These are phyloP conservation scores for Pseudonitzschia pungens DNA, from an alignment of 108 stramenopile species.

Conservation along the genomic window DNA sequence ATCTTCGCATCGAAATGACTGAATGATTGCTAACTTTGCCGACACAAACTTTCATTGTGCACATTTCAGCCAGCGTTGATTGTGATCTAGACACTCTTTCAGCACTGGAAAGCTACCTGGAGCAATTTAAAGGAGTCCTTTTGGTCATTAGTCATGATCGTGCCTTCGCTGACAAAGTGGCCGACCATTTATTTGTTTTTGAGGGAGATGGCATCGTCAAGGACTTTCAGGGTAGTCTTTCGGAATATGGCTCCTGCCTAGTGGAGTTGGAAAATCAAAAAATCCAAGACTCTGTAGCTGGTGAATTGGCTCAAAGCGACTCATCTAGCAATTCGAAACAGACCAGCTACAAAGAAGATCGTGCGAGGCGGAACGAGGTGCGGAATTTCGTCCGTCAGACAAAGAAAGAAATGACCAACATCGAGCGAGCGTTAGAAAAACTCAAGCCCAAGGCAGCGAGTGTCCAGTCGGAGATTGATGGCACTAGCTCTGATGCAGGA, in stretches of 20 bases:
- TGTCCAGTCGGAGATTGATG: slow-evolving; percentile 58
- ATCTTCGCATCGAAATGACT: no score
- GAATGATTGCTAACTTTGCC: not conserved
- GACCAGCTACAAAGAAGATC: slow-evolving; percentile 64
- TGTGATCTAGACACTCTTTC: slow-evolving; percentile 79
- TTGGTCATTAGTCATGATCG: slow-evolving; percentile 93
- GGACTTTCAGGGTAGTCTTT: slow-evolving; percentile 74
- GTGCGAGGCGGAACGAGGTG: slow-evolving; percentile 53
- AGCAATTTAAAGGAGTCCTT: slow-evolving; percentile 86
- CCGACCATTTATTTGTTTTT: slow-evolving; percentile 89
- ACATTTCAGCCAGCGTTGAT: slow-evolving; percentile 39
- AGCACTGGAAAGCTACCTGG: slow-evolving; percentile 79
- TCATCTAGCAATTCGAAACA: slow-evolving; percentile 34
- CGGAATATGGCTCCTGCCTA: slow-evolving; percentile 79
- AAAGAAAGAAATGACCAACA: slow-evolving; percentile 63
- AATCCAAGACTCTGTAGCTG: slow-evolving; percentile 17
- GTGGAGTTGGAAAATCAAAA: slow-evolving; percentile 63
- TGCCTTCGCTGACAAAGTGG: slow-evolving; percentile 90
- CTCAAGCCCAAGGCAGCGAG: slow-evolving; percentile 49
- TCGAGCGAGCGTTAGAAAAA: slow-evolving; percentile 67
- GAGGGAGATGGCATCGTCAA: slow-evolving; percentile 82
- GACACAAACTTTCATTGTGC: not conserved
- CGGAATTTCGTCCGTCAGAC: slow-evolving; percentile 62
- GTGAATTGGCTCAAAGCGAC: slow-evolving; percentile 12
- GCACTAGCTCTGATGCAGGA: slow-evolving; percentile 53